A percentile compares a stretch with the other conserved stretches of the same genome.
phyloP scores from a whole-genome alignment of 306 rosid genomes.

The Trichosanthes truncata region DNA sequence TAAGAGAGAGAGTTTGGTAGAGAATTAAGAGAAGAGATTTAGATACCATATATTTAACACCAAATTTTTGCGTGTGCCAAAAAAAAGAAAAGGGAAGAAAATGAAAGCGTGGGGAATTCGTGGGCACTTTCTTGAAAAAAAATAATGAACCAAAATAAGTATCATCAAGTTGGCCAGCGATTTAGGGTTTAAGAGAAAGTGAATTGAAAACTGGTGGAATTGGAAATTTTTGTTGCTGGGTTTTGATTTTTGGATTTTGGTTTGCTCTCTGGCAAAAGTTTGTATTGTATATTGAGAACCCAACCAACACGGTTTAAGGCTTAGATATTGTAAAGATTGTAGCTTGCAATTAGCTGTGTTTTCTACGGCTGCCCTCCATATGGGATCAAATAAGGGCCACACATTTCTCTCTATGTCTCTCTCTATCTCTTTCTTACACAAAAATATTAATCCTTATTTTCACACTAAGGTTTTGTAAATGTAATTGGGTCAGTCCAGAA shows the following conservation, averaged over 20 bases:
- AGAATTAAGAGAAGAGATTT: neutral
- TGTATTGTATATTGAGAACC: neutral
- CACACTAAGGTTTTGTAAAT: neutral
- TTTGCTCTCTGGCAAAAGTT: neutral
- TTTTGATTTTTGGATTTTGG: neutral
- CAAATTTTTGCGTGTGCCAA: conserved; percentile 1
- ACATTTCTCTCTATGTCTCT: neutral
- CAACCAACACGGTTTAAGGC: neutral
- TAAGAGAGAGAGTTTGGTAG: neutral
- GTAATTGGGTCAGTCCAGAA: neutral
- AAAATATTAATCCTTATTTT: neutral
- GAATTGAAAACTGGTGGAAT: too few relatives aligned
- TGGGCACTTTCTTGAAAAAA: neutral
- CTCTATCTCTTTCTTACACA: neutral
- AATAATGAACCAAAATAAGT: neutral
- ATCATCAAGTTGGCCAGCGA: neutral
- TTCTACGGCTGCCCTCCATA: neutral
- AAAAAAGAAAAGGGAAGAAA: neutral
- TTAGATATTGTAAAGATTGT: neutral
- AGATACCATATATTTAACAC: neutral
- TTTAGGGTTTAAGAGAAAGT: neutral
- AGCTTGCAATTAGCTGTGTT: conserved; percentile 2
- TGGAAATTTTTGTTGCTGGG: neutral
- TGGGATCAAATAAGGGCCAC: neutral
- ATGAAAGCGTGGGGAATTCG: conserved; percentile 9